Base-by-base conservation (phyloP, 805 yeast species). In the Suhomyces prunicola region DNA sequence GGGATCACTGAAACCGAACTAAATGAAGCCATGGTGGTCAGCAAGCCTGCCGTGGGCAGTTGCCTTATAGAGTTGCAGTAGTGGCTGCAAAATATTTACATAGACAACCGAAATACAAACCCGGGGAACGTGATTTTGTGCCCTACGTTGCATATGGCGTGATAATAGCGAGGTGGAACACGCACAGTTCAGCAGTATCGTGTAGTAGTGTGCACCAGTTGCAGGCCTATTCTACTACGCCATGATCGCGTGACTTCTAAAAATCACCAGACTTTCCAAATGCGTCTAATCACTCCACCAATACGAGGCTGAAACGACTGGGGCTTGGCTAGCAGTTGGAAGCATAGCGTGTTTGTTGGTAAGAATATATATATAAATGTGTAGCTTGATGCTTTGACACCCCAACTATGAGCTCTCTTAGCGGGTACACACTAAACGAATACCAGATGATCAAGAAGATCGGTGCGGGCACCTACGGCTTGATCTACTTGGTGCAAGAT, bases 391-490 rank as follows among this genome's bases (percentile, higher is more conserved):
- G 8, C 29, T 26, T 26, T 26, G 10, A 26, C 29, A 27, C 31
- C 31, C 33, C 12, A 12, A 29, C 33, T 29, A 29, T 29, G 33
- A 29, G n/a, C 12, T 29, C 33, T 29, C 42, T 39, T n/a, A 17
- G 68, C 44, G 72, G 71, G 3, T 60, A 57, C 49, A 55, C 59
- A 48, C 53, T 72, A 45, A 67, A 67, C 53, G 57, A 54, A 24
- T 73, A 72, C 57, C 72, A 70, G 52, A 69, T 82, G 60, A 73
- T 76, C 53, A 72, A 70, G 54, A 79, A 82, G 58, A 79, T 87
- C 9, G 96, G 97, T 6, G 81, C 93, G 0, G 97, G 97, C 26
- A 91, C 96, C 22, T 90, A 86, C 62, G 96, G 96, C 4, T 75
- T 87, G 31, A 93, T 90, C 6, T 89, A 87, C 72, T 75, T 82